Percentiles rank a stretch among this genome's conserved stretches.
phyloP scores from a whole-genome alignment of 768 basidiomycete species.

The Leccinum olivaceopallidum region DNA sequence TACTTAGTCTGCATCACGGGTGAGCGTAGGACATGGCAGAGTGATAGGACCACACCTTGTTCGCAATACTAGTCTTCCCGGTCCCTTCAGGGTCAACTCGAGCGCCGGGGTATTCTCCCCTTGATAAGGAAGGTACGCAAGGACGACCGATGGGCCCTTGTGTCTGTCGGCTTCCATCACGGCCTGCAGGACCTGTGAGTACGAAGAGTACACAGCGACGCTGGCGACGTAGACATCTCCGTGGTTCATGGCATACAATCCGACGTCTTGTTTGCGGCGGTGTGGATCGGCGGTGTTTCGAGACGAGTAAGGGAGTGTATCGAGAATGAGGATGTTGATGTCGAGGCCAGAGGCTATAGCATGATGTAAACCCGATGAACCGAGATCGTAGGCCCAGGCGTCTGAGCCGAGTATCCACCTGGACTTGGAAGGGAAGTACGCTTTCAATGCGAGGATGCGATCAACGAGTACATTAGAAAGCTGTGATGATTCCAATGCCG shows the following conservation, averaged over 20 bases:
- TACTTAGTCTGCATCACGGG: no score
- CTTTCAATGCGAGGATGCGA: slow-evolving; percentile 57
- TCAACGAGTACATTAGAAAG: slow-evolving; percentile 46
- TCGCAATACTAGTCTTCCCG: no score
- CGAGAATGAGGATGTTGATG: slow-evolving; percentile 94
- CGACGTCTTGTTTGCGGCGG: slow-evolving; percentile 88
- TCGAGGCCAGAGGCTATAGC: slow-evolving; percentile 88
- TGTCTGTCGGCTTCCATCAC: slow-evolving; percentile 89
- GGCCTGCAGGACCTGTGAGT: slow-evolving; percentile 90
- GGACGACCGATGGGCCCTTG: slow-evolving; percentile 86
- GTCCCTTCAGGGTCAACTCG: slow-evolving; percentile 82
- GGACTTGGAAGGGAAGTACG: slow-evolving; percentile 55
- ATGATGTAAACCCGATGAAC: slow-evolving; percentile 93
- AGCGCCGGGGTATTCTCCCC: slow-evolving; percentile 77
- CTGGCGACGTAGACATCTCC: slow-evolving; percentile 96
- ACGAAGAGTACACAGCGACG: slow-evolving; percentile 94
- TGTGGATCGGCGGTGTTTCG: slow-evolving; percentile 68
- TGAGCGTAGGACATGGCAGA: no score
- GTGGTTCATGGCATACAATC: slow-evolving; percentile 98
- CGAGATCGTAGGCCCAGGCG: slow-evolving; percentile 88
- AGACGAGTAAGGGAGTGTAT: slow-evolving; percentile 85
- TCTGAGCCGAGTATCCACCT: slow-evolving; percentile 48
- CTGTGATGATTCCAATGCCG: slow-evolving; percentile 45
- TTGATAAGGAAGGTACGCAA: slow-evolving; percentile 92
- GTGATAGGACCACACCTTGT: no score